Evolutionary conservation across 805 yeast species (phyloP).

Genomic region (Torulaspora quercuum): DNA sequence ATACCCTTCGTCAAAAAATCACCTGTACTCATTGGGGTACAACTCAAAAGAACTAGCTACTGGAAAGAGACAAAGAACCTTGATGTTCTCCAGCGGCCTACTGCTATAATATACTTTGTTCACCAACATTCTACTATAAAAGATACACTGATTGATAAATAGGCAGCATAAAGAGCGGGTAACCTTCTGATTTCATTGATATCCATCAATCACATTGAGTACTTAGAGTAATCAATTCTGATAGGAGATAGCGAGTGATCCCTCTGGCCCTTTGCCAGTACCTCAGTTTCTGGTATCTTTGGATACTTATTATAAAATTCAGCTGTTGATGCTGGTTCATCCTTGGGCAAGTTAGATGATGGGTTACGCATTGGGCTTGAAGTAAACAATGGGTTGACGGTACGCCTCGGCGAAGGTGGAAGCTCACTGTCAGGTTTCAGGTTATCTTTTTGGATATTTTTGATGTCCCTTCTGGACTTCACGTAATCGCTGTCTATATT

Average conservation of each 20-base stretch:
- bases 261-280: slow-evolving; percentile 21
- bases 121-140: no score
- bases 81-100: no score
- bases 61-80: no score
- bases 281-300: slow-evolving; percentile 33
- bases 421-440: slow-evolving; percentile 31
- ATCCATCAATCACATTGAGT: slow-evolving; percentile 21
- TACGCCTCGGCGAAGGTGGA: slow-evolving; percentile 33
- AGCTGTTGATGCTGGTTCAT: slow-evolving; percentile 10
- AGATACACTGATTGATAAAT: no score
- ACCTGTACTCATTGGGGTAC: slow-evolving; percentile 48
- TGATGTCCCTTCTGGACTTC: slow-evolving; percentile 34
- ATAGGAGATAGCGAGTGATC: slow-evolving; percentile 31
- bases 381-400: slow-evolving; percentile 32
- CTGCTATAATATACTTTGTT: no score
- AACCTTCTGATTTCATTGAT: no score
- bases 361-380: slow-evolving; percentile 34
- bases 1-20: slow-evolving; percentile 94
- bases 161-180: no score
- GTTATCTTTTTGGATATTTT: slow-evolving; percentile 32
- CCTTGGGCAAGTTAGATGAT: slow-evolving; percentile 3
- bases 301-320: slow-evolving; percentile 33
- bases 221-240: slow-evolving; percentile 32
- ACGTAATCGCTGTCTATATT: slow-evolving; percentile 34
- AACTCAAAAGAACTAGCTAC: no score